Conservation (phyloP, 495 filamentous ascomycete species). For the Penicillium verhagenii region DNA sequence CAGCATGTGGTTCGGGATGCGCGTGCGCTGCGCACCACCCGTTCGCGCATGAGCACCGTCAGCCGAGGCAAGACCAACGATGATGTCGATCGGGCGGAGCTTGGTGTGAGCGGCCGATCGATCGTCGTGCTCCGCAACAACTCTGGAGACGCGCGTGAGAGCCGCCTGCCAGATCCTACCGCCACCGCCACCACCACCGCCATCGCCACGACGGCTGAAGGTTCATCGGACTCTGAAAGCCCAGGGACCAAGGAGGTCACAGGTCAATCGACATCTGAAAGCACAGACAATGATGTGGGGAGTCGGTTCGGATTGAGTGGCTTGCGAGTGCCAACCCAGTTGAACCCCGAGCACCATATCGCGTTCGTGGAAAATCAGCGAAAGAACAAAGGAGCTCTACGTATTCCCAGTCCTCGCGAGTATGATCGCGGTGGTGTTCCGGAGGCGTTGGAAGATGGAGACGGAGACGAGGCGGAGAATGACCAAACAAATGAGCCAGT, state of each 20-base stretch:
- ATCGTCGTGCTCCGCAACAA: conserved; percentile 71
- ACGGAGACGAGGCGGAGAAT: conserved; percentile 26
- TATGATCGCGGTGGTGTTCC: conserved; percentile 77
- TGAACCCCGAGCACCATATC: conserved; percentile 73
- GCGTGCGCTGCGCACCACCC: conserved; percentile 51
- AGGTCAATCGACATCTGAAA: conserved; percentile 17
- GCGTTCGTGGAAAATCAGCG: conserved; percentile 83
- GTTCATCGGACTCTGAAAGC: conserved; percentile 21
- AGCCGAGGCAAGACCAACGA: conserved; percentile 48
- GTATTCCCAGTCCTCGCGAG: conserved; percentile 85
- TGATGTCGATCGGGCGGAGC: conserved; percentile 53
- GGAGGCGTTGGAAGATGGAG: conserved; percentile 55
- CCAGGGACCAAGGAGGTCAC: conserved; percentile 19
- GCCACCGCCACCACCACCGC: not conserved
- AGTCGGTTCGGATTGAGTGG: conserved; percentile 26
- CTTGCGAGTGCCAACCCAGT: conserved; percentile 49
- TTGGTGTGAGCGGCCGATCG: conserved; percentile 65
- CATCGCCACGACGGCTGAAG: conserved; percentile 10
- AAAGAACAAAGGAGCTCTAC: conserved; percentile 69
- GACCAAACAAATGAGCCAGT: conserved; percentile 10
- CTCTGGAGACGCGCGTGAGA: conserved; percentile 30
- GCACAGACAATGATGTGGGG: conserved; percentile 13
- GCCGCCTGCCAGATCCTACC: conserved; percentile 17
- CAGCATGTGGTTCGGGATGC: conserved; percentile 68
- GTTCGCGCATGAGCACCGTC: conserved; percentile 57